Evolutionary conservation across 257 asterid species (phyloP), one percentile per base, ranked within the genome.

Genomic region (Solanum lycopersicoides): DNA sequence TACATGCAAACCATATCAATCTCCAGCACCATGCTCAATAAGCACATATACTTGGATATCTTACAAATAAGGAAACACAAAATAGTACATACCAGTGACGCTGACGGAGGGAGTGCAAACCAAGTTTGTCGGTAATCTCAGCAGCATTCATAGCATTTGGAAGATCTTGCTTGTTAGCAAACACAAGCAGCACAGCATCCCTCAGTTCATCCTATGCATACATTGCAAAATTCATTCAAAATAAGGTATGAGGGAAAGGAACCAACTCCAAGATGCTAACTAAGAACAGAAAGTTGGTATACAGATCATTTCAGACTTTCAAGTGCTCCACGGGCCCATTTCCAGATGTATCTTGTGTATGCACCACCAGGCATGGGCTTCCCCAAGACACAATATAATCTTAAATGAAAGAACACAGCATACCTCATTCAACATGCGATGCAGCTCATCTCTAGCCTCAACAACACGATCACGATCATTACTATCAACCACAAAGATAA

Each of bases 401-500:
- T 66, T 50, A 71, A 25, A 3, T 7, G 60, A 32, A 87, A 42
- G 37, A 13, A 41, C 12, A 14, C 4, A 45, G 44, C 74, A 37
- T 90, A 94, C 98, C 95, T 95, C 97, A 88, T 95, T 95, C 88
- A 95, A 87, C 98, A 95, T 95, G 84, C 98, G 91, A 87, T 95
- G 98, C 89, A 95, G 93, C 90, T 95, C 98, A 42, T 94, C 98
- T 89, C 98, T 93, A 60, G 98, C 98, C 90, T 94, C 98, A 92
- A 94, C 96, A 74, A 92, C 96, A 95, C 98, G 98, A 73, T 95
- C 98, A 42, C 98, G 91, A 89, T 95, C 98, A 87, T 95, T 95
- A 80, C 98, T 95, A 83, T 95, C 98, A 39, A 95, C 98, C 84
- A 95, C 98, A 83, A 95, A 95, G 86, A 95, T 95, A 86, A 95